Percentiles rank a stretch among this genome's conserved stretches.
These are phyloP conservation scores for Xylaria sp. DNA, from an alignment of 2,329 filamentous ascomycete species.

Conservation along the genomic window DNA sequence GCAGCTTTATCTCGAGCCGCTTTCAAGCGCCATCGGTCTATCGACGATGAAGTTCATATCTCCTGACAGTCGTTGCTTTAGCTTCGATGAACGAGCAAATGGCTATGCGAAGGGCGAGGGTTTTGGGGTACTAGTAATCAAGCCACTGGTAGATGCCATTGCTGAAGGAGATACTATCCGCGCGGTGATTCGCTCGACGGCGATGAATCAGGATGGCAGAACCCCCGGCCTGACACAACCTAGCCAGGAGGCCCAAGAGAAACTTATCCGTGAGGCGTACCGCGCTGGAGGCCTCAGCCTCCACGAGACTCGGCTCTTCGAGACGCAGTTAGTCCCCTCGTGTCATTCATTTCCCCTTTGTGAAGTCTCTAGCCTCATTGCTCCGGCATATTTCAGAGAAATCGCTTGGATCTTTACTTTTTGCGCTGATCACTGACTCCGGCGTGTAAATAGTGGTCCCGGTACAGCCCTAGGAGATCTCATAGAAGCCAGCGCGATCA, in stretches of 20 bases:
- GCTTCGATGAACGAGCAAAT: not conserved
- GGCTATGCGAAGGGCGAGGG: not conserved
- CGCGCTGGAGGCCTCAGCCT: not conserved
- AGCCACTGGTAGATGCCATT: not conserved
- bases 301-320: not conserved
- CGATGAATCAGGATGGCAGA: not conserved
- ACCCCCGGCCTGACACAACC: not conserved
- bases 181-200: not conserved
- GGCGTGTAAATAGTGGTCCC: not conserved
- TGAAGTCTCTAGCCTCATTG: too few relatives aligned
- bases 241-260: not conserved
- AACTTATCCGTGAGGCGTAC: not conserved
- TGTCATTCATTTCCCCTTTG: too few relatives aligned
- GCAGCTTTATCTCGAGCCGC: not conserved
- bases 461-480: not conserved
- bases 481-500: not conserved
- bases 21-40: not conserved
- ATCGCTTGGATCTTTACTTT: too few relatives aligned
- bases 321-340: not conserved
- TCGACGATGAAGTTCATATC: not conserved
- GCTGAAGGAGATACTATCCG: not conserved
- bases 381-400: too few relatives aligned
- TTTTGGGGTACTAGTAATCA: not conserved
- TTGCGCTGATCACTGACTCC: too few relatives aligned
- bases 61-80: not conserved